Evolutionary conservation across 306 rosid genomes (phyloP).

Genomic region (Vigna reflexopilosa): DNA sequence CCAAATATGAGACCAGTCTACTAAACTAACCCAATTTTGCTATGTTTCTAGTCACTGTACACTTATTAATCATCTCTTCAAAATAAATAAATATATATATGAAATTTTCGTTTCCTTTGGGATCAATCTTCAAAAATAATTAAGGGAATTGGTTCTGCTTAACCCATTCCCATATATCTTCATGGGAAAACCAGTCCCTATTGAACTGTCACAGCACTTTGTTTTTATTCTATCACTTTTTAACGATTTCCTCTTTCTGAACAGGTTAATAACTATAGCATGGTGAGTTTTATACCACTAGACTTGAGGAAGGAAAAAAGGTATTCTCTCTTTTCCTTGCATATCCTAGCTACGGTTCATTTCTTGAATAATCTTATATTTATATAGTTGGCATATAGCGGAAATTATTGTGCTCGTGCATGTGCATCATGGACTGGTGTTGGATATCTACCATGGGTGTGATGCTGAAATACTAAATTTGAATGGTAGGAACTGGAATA

Average conservation of each 20-base stretch:
- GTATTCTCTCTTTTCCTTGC: conserved; percentile 44
- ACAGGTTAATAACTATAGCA: conserved; percentile 71
- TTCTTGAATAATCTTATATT: conserved; percentile 1
- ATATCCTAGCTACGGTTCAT: conserved; percentile 13
- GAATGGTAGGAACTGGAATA: neutral
- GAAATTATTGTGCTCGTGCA: conserved; percentile 10
- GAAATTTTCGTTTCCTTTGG: neutral
- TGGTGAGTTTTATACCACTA: conserved; percentile 85
- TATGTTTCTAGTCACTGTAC: neutral
- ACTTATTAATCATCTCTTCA: neutral
- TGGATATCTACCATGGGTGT: neutral
- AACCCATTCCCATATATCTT: conserved; percentile 28
- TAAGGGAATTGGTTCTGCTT: conserved; percentile 5
- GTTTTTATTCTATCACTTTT: neutral
- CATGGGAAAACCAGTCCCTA: neutral
- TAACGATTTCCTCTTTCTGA: conserved; percentile 29
- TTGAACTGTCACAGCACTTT: conserved; percentile 1
- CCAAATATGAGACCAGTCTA: neutral
- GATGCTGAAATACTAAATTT: conserved; percentile 19
- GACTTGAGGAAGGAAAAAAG: conserved; percentile 91
- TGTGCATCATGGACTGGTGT: neutral
- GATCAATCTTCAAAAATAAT: neutral
- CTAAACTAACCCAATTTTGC: neutral
- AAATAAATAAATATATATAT: neutral
- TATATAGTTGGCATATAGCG: neutral